A percentile compares a stretch with the other conserved stretches of the same genome.
Evolutionary conservation across 169 alveolate genomes (phyloP).

Genomic region (Eimeria mitis): DNA sequence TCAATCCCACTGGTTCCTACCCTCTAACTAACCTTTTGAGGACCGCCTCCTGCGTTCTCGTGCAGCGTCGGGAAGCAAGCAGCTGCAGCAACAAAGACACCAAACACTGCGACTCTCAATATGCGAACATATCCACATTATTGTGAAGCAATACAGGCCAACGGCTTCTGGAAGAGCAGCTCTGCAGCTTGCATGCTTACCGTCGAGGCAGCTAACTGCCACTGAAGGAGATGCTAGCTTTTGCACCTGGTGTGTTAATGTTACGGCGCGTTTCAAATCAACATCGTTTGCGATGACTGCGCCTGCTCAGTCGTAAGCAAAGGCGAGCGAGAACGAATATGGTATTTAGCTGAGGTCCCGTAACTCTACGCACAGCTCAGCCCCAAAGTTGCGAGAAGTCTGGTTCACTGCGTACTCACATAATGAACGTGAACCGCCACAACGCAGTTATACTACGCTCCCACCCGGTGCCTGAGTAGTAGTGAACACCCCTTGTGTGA

Average conservation of each 20-base stretch:
- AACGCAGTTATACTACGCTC: background rate
- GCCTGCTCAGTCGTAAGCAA: slow-evolving; percentile 37
- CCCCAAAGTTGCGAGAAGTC: background rate
- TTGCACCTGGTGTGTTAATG: slow-evolving; percentile 93
- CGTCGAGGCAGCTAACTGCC: slow-evolving; percentile 93
- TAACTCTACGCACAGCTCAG: background rate
- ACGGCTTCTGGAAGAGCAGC: background rate
- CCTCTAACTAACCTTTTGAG: slow-evolving; percentile 57
- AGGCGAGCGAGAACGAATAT: background rate
- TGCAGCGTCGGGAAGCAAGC: slow-evolving; percentile 60
- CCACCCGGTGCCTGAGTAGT: no score
- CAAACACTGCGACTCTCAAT: background rate
- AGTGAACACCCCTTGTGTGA: no score
- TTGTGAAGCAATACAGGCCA: background rate
- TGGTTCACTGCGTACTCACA: background rate
- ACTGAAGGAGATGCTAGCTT: slow-evolving; percentile 92
- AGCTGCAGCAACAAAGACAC: slow-evolving; percentile 10
- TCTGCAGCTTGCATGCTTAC: slow-evolving; percentile 28
- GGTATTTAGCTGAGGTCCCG: background rate
- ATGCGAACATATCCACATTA: background rate
- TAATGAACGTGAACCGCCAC: background rate
- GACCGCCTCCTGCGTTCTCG: background rate
- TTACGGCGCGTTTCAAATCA: slow-evolving; percentile 95
- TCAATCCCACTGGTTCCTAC: background rate
- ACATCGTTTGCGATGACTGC: slow-evolving; percentile 96